phyloP scores from a whole-genome alignment of 2,329 filamentous ascomycete genomes.

The Nothophaeocryptopus gaeumannii region DNA sequence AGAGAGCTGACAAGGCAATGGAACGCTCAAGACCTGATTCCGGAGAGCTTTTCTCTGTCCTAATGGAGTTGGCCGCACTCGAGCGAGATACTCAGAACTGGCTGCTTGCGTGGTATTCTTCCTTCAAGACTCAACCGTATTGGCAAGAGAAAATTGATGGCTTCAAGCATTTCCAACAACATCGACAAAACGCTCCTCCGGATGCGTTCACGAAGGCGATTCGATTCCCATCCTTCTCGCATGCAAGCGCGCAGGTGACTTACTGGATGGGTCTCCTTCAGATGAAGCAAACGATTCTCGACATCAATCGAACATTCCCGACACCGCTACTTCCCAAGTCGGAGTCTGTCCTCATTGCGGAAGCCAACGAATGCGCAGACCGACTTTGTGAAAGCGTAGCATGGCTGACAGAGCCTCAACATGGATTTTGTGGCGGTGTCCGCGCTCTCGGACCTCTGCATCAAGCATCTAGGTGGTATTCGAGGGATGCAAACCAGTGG shows the following conservation, averaged over 20 bases:
- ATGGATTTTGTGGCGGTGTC: constrained; percentile 10
- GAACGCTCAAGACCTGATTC: not conserved
- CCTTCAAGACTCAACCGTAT: constrained; percentile 7
- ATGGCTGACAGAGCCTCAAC: constrained; percentile 6
- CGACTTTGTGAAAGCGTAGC: constrained; percentile 7
- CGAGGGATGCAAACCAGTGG: not conserved
- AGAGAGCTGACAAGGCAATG: constrained; percentile 5
- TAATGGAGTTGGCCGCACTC: constrained; percentile 1
- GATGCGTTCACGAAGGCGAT: constrained; percentile 1
- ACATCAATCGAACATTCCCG: constrained; percentile 1
- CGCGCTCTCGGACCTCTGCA: constrained; percentile 3
- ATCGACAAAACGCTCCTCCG: not conserved
- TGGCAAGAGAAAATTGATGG: constrained; percentile 1
- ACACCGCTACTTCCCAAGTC: constrained; percentile 6
- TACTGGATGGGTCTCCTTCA: constrained; percentile 10
- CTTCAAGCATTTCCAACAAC: not conserved
- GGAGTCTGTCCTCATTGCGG: constrained; percentile 3
- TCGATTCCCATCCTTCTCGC: constrained; percentile 6
- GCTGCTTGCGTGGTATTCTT: constrained; percentile 7
- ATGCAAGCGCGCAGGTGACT: constrained; percentile 8
- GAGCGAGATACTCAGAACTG: constrained; percentile 6
- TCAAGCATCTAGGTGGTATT: constrained; percentile 8
- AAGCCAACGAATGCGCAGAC: constrained; percentile 9
- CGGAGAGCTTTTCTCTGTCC: not conserved
- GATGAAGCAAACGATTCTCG: constrained; percentile 5